Base-by-base conservation (phyloP, 2,329 filamentous ascomycete genomes). In the Fusarium sp. region DNA sequence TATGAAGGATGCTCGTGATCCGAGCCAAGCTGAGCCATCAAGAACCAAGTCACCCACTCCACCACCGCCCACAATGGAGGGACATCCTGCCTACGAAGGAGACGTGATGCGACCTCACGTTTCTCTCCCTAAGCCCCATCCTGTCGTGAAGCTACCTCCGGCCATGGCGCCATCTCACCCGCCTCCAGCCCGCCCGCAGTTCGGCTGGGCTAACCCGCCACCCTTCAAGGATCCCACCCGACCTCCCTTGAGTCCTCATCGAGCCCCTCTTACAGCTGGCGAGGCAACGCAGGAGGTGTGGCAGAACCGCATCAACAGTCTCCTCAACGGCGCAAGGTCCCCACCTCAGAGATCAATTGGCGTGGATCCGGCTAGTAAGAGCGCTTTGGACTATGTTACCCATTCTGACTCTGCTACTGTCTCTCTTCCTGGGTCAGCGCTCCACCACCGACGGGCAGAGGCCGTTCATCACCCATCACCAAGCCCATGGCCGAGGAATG, bases 251-350 rank as follows among this genome's bases (percentile, higher is more conserved):
- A 75, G 72, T 37, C 68, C 78, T 32, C 71, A 78, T 16, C 75
- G 74, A 25, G 71, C 65, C 7, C 75, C 80, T 8, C 63, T 70
- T 9, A 73, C 75, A 52, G 76, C 77, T 27, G 79, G 79, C 18
- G 85, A 86, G 59, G 83, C 84, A 9, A 80, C 82, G 68, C 76
- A 84, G 72, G 79, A 80, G 62, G 88, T 88, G 64, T 96, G 95
- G 95, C 95, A 97, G 82, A 92, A 93, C 77, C 92, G 92, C 78
- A 95, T 98, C 81, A 95, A 97, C 82, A 92, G 89, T 54, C 87
- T 97, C 52, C 88, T 98, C 39, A 90, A 91, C 76, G 90, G 91
- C n/a, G 85, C 86, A 43, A 95, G 93, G 80, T 87, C 90, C 9
- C 84, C 88, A 23, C 86, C 86, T 16, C 86, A 88, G 54, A 91